Evolutionary conservation across 805 yeast genomes (phyloP), one percentile per base, ranked within the genome.

Genomic region (Yarrowia yakushimensis): DNA sequence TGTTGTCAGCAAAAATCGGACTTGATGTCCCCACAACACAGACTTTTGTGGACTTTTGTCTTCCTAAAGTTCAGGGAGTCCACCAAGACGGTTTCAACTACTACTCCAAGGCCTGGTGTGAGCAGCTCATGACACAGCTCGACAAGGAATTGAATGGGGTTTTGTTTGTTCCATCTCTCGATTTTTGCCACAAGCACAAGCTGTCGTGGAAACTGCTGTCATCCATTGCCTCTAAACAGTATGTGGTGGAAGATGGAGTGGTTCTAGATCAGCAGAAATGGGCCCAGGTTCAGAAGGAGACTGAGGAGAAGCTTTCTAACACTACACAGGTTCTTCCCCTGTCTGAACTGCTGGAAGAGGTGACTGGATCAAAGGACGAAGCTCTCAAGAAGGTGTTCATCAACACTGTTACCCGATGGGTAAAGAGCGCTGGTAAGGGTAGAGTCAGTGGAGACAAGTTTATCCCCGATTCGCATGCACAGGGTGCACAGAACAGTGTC

Each of bases 41-140:
- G 30, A 28, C 36, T 13, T 39, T 55, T 31, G 48, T 55, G 36
- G 61, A 55, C 17, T 20, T 30, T 4, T 55, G 43, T 25, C 42
- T 52, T 10, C 59, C 59, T 8, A 17, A 52, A 23, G 59, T 52
- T 10, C 31, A 25, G 23, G 59, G 59, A 12, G 42, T 52, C 13
- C 33, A 36, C 15, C 59, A 52, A 20, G 59, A 52, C n/a, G 43
- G 59, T 8, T 36, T 25, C 33, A 34, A 52, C 33, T 52, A 52
- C 18, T 52, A 55, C 48, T 55, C 61, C 22, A 25, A 30, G 22
- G 37, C 46, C 8, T 55, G 48, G 61, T 39, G 61, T n/a, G 43
- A 52, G 31, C 59, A 52, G 33, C 33, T 52, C 3, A 4, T 17
- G 23, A 12, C 42, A 4, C 13, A 22, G 15, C 37, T 55, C 15